A percentile compares a stretch with the other conserved stretches of the same genome.
Conservation (phyloP, 345 rosid genomes). For the Turritis glabra region DNA sequence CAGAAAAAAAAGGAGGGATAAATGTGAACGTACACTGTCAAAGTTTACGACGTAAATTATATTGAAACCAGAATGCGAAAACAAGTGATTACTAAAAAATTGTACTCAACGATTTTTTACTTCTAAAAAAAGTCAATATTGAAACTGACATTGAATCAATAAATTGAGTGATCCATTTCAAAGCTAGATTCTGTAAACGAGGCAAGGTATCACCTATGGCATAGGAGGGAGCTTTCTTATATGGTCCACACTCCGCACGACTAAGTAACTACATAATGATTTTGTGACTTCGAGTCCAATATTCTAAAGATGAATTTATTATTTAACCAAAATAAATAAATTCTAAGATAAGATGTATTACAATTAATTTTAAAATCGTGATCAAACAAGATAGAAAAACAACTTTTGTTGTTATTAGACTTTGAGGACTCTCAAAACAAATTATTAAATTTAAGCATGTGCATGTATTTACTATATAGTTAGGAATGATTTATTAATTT, state of each 20-base stretch:
- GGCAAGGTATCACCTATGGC: conserved; percentile 6
- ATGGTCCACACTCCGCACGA: conserved; percentile 25
- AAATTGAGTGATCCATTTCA: conserved; percentile 20
- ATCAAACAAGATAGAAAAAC: neutral
- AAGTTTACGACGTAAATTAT: neutral
- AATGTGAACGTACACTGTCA: too few species aligned
- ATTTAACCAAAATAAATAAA: neutral
- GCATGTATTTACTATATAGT: conserved; percentile 8
- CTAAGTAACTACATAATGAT: neutral
- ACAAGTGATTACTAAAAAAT: too few species aligned
- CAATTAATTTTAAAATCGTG: conserved; percentile 1
- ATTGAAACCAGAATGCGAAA: neutral
- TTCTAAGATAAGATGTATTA: conserved; percentile 2
- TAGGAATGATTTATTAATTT: neutral
- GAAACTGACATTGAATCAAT: neutral
- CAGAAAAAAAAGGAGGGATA: too few species aligned
- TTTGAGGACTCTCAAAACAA: neutral
- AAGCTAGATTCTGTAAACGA: conserved; percentile 32
- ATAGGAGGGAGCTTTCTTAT: conserved; percentile 9
- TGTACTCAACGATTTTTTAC: too few species aligned
- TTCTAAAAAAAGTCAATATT: neutral
- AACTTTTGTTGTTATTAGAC: conserved; percentile 1
- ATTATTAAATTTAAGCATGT: conserved; percentile 6
- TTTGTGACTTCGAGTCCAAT: conserved; percentile 1
- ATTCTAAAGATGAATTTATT: neutral